A percentile compares a stretch with the other conserved stretches of the same genome.
Evolutionary conservation across 768 basidiomycete genomes (phyloP).

Genomic region (Leccinum pellstonianum): DNA sequence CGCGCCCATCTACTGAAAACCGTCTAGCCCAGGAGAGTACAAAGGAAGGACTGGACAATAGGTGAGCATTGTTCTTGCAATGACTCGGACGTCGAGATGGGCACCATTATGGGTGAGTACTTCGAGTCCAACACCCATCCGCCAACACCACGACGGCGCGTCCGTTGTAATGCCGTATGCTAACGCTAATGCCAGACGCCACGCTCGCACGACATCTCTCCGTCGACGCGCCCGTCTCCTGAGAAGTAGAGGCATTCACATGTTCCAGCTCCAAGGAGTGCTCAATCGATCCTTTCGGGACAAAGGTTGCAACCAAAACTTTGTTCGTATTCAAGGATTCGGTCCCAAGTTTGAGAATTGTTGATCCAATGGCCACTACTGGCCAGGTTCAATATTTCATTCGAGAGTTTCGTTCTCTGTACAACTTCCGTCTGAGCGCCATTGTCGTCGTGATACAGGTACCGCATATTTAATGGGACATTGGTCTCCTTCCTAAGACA

Average conservation of each 20-base stretch:
- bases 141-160: no score
- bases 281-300: constrained; percentile 54
- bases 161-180: no score
- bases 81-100: no score
- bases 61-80: no score
- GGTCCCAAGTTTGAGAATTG: constrained; percentile 88
- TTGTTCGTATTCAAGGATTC: constrained; percentile 88
- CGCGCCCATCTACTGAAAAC: no score
- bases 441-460: constrained; percentile 86
- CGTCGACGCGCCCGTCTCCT: no score
- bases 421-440: constrained; percentile 81
- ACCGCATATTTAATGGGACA: constrained; percentile 86
- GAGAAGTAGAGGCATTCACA: constrained; percentile 12
- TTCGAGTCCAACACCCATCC: no score
- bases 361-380: constrained; percentile 81
- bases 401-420: constrained; percentile 87
- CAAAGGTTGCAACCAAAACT: constrained; percentile 90
- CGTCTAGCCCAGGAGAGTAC: no score
- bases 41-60: no score
- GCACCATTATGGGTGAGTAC: no score
- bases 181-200: no score
- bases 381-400: constrained; percentile 84
- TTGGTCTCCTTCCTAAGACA: neutral
- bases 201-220: no score
- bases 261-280: neutral